A percentile compares a stretch with the other conserved stretches of the same genome.
phyloP scores from a whole-genome alignment of 192 early-diverging fungal genomes.

The Chytriomyces hyalinus region DNA sequence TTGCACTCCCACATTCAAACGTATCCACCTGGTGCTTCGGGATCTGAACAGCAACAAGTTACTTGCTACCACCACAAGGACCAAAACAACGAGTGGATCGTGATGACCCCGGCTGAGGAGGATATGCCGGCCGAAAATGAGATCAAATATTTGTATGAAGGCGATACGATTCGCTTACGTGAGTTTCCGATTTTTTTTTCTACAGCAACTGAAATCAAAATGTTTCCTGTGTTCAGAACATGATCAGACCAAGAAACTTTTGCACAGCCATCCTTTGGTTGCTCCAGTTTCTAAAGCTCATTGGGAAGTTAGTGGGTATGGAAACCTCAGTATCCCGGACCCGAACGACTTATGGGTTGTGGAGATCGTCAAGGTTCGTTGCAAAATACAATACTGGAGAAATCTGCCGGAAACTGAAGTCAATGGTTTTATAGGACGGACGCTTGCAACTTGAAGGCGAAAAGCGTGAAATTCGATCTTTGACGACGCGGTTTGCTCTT shows the following conservation, averaged over 20 bases:
- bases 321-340: constrained; percentile 73
- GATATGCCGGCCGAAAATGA: constrained; percentile 23
- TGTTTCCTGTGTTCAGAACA: constrained; percentile 57
- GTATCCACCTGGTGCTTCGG: constrained; percentile 65
- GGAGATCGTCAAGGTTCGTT: constrained; percentile 73
- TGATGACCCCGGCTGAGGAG: constrained; percentile 66
- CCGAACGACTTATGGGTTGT: constrained; percentile 90
- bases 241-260: constrained; percentile 66
- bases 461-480: constrained; percentile 60
- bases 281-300: constrained; percentile 77
- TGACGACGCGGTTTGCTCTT: constrained; percentile 83
- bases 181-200: constrained; percentile 18
- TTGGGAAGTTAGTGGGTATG: constrained; percentile 92
- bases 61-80: constrained; percentile 96
- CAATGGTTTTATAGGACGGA: not conserved
- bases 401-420: no score
- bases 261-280: constrained; percentile 83
- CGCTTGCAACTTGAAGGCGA: not conserved
- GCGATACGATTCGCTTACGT: constrained; percentile 79
- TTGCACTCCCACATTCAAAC: constrained; percentile 92
- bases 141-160: constrained; percentile 73
- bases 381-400: no score
- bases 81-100: constrained; percentile 87
- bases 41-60: constrained; percentile 96
- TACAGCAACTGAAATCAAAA: not conserved